phyloP scores from a whole-genome alignment of 352 stramenopile species.

The Blastocystis sp. region DNA sequence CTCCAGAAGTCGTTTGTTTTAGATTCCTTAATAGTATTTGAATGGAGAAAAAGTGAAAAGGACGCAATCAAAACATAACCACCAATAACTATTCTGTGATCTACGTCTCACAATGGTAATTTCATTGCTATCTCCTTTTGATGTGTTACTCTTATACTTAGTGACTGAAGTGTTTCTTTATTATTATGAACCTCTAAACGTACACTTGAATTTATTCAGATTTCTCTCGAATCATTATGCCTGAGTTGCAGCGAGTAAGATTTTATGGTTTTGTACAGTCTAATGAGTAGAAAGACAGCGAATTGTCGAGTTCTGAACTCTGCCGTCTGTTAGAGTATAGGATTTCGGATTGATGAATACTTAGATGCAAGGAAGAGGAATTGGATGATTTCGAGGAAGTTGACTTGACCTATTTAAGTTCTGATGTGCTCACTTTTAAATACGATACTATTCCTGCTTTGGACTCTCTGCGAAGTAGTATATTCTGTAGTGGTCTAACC shows the following conservation, averaged over 20 bases:
- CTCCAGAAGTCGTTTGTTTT: too few species aligned
- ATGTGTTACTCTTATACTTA: too few species aligned
- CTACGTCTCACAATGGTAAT: too few species aligned
- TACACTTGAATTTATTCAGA: not conserved
- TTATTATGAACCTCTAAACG: not conserved
- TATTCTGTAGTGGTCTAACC: not conserved
- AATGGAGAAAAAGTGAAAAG: too few species aligned
- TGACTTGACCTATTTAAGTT: conserved; percentile 21
- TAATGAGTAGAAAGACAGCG: not conserved
- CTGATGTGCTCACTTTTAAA: conserved; percentile 7
- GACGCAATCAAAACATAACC: too few species aligned
- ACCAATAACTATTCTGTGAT: too few species aligned
- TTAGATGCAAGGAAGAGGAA: conserved; percentile 47
- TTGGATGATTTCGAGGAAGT: conserved; percentile 41
- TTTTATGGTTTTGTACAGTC: not conserved
- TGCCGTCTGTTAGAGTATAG: not conserved
- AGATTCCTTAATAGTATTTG: too few species aligned
- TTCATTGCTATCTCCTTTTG: too few species aligned
- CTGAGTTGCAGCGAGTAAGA: not conserved
- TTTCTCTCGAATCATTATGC: not conserved
- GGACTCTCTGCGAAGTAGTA: not conserved
- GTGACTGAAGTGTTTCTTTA: not conserved
- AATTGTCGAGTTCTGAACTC: conserved; percentile 31
- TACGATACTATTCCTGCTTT: not conserved
- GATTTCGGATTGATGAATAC: not conserved